Percentiles rank a stretch among this genome's conserved stretches.
Conservation (phyloP, 345 rosid species). For the Draba incana region DNA sequence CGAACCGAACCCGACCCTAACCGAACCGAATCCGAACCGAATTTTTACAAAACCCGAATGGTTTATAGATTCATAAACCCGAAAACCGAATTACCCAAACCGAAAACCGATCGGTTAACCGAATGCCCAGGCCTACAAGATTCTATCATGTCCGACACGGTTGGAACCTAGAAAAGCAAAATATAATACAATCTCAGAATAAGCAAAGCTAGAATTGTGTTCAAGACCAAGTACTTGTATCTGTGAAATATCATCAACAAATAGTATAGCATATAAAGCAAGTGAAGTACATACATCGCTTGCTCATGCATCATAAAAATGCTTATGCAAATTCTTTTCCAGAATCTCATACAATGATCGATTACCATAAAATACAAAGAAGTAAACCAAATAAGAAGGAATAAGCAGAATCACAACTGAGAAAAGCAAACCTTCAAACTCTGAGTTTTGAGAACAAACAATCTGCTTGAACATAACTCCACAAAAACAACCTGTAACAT, state of each 20-base stretch:
- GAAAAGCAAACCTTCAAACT: conserved; percentile 63
- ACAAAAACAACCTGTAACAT: conserved; percentile 80
- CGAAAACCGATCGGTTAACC: too few relatives aligned
- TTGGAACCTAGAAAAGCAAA: conserved; percentile 68
- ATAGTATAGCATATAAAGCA: conserved; percentile 17
- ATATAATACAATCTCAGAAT: conserved; percentile 10
- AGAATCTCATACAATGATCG: too few relatives aligned
- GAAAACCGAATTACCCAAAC: too few relatives aligned
- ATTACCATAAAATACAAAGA: too few relatives aligned
- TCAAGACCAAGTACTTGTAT: neutral
- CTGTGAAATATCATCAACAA: conserved; percentile 24
- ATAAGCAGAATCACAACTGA: conserved; percentile 5
- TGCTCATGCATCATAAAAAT: neutral
- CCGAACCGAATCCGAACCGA: too few relatives aligned
- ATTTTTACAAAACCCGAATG: too few relatives aligned
- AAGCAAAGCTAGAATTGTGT: conserved; percentile 2
- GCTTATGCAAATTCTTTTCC: neutral
- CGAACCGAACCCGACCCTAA: too few relatives aligned
- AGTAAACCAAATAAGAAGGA: too few relatives aligned
- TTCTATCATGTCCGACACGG: conserved; percentile 83
- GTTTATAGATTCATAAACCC: too few relatives aligned
- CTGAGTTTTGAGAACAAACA: conserved; percentile 76
- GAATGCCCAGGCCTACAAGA: too few relatives aligned
- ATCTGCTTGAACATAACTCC: conserved; percentile 89
- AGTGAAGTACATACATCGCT: neutral